Percentiles rank a stretch among this genome's conserved stretches.
phyloP scores from a whole-genome alignment of 257 asterid genomes.

The Plantago major region DNA sequence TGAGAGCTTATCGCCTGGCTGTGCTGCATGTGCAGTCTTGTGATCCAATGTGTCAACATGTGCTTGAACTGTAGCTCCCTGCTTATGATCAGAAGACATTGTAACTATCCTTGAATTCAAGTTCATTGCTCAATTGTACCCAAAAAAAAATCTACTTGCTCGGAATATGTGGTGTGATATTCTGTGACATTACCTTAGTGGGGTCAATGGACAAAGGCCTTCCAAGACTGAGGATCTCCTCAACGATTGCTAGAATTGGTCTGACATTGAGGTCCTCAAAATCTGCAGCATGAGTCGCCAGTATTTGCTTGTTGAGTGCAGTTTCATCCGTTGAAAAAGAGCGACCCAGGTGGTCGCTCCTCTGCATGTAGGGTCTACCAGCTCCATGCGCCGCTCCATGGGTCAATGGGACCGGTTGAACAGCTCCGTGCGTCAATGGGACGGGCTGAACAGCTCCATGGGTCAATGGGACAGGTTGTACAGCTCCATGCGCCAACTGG shows the following conservation, averaged over 20 bases:
- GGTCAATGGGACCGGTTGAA: not conserved
- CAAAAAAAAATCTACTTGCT: not conserved
- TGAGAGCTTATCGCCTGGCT: conserved; percentile 25
- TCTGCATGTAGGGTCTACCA: conserved; percentile 20
- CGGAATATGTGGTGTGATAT: not conserved
- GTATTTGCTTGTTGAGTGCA: conserved; percentile 47
- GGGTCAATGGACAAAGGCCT: conserved; percentile 24
- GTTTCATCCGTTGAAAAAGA: conserved; percentile 45
- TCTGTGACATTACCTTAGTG: conserved; percentile 12
- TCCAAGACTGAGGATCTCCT: conserved; percentile 52
- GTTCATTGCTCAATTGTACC: not conserved
- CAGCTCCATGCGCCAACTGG: not conserved
- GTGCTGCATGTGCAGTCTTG: conserved; percentile 25
- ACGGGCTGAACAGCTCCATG: not conserved
- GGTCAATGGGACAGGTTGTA: not conserved
- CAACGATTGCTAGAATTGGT: conserved; percentile 46
- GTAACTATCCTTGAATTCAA: not conserved
- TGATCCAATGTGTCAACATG: conserved; percentile 32
- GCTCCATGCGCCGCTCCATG: conserved; percentile 2
- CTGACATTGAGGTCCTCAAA: conserved; percentile 48
- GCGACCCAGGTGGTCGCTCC: conserved; percentile 38
- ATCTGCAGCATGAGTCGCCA: conserved; percentile 47
- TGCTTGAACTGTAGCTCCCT: conserved; percentile 27
- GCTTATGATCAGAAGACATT: not conserved
- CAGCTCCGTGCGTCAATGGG: not conserved